Percentiles rank a stretch among this genome's conserved stretches.
phyloP scores from a whole-genome alignment of 2,329 filamentous ascomycete species.

The Xylariaceae sp. region DNA sequence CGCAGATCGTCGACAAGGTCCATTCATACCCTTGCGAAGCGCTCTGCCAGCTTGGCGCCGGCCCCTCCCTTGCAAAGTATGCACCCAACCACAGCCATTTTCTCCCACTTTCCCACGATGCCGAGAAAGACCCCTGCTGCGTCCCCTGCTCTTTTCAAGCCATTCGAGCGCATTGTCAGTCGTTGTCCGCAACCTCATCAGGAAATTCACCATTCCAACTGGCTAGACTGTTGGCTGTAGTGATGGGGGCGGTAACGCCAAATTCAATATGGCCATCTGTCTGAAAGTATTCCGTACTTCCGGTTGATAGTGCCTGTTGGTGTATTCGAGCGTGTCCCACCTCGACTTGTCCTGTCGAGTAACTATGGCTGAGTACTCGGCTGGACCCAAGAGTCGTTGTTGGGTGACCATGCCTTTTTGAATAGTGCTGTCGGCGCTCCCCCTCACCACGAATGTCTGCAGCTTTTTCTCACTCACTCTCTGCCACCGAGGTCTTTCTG shows the following conservation, averaged over 20 bases:
- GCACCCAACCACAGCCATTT: slow-evolving; percentile 38
- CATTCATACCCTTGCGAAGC: slow-evolving; percentile 30
- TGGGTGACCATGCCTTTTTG: background rate
- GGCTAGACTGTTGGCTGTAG: slow-evolving; percentile 35
- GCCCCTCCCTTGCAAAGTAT: slow-evolving; percentile 23
- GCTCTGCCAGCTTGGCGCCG: slow-evolving; percentile 39
- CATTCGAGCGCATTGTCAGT: slow-evolving; percentile 15
- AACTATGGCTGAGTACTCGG: background rate
- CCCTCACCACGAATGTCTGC: background rate
- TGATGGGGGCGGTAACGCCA: slow-evolving; percentile 30
- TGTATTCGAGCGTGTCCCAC: slow-evolving; percentile 4
- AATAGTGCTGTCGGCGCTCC: background rate
- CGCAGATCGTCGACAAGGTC: slow-evolving; percentile 40
- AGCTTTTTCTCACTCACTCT: background rate
- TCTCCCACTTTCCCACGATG: slow-evolving; percentile 37
- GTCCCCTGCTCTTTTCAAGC: slow-evolving; percentile 24
- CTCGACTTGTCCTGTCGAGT: slow-evolving; percentile 5
- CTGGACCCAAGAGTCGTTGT: too few relatives aligned
- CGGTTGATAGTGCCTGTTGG: slow-evolving; percentile 19
- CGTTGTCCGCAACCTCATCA: slow-evolving; percentile 37
- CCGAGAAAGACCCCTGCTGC: slow-evolving; percentile 22
- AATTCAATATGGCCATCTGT: background rate
- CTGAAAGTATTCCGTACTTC: slow-evolving; percentile 27
- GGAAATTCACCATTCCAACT: slow-evolving; percentile 32
- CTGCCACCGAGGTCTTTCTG: slow-evolving; percentile 1